A percentile compares a stretch with the other conserved stretches of the same genome.
Evolutionary conservation across 768 basidiomycete genomes (phyloP).

Genomic region (Auricularia heimuer): DNA sequence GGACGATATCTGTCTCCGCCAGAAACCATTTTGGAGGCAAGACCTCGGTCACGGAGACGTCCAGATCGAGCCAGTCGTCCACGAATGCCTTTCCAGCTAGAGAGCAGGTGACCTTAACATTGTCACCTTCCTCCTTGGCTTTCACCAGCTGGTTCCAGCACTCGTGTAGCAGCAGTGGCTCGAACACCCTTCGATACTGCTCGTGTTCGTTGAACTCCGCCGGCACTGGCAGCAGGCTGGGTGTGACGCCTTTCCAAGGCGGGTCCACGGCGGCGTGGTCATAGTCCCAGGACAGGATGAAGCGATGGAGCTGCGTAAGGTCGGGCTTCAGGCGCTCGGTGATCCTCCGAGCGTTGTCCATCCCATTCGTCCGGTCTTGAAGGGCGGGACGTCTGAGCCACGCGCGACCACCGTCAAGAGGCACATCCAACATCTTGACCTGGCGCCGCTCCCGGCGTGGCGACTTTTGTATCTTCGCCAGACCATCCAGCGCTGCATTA

Average conservation of each 20-base stretch:
- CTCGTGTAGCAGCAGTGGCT: conserved; percentile 79
- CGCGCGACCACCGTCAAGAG: conserved; percentile 17
- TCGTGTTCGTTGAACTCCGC: conserved; percentile 51
- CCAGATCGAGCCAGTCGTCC: conserved; percentile 79
- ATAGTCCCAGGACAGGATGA: conserved; percentile 81
- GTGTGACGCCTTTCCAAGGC: conserved; percentile 27
- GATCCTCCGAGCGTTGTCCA: conserved; percentile 51
- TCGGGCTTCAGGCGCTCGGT: conserved; percentile 75
- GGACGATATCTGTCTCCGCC: conserved; percentile 73
- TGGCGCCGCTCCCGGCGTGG: conserved; percentile 51
- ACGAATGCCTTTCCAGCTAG: conserved; percentile 60
- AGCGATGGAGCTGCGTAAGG: conserved; percentile 64
- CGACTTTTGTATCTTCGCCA: conserved; percentile 51
- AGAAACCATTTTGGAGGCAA: conserved; percentile 66
- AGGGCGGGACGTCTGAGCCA: background rate
- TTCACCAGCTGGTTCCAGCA: conserved; percentile 82
- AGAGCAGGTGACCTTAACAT: conserved; percentile 46
- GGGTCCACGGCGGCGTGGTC: conserved; percentile 54
- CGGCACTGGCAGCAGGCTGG: conserved; percentile 40
- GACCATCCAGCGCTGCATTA: conserved; percentile 38
- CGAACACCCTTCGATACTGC: conserved; percentile 67
- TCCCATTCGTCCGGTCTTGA: conserved; percentile 38
- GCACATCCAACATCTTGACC: conserved; percentile 51
- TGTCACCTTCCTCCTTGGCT: conserved; percentile 54
- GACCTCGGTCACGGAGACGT: conserved; percentile 46